A percentile compares a stretch with the other conserved stretches of the same genome.
Evolutionary conservation across 495 filamentous ascomycete genomes (phyloP).

Genomic region (Melanomma pulvis-pyrius): DNA sequence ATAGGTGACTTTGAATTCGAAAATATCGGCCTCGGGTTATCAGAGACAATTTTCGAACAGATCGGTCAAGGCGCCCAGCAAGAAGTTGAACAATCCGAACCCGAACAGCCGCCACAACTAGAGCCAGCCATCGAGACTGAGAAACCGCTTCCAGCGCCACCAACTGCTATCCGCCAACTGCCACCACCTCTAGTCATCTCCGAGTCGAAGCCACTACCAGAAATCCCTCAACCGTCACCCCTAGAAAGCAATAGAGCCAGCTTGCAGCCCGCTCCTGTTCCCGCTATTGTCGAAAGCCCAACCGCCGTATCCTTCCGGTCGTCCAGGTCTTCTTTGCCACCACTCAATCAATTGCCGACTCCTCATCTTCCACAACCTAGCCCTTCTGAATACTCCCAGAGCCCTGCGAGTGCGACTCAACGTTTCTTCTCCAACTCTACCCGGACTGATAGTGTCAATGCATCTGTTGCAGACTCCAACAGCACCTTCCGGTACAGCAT

Average conservation of each 20-base stretch:
- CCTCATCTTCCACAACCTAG: slow-evolving; percentile 47
- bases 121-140: slow-evolving; percentile 29
- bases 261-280: slow-evolving; percentile 22
- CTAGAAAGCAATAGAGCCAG: slow-evolving; percentile 12
- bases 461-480: slow-evolving; percentile 62
- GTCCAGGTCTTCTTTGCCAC: slow-evolving; percentile 39
- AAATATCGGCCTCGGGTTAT: slow-evolving; percentile 37
- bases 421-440: slow-evolving; percentile 37
- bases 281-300: slow-evolving; percentile 37
- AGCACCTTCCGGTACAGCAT: slow-evolving; percentile 75
- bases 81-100: slow-evolving; percentile 5
- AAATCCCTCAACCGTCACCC: slow-evolving; percentile 37
- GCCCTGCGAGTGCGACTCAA: slow-evolving; percentile 34
- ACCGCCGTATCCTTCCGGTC: slow-evolving; percentile 39
- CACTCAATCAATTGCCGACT: slow-evolving; percentile 40
- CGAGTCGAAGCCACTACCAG: slow-evolving; percentile 42
- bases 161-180: slow-evolving; percentile 19
- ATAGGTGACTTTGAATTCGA: slow-evolving; percentile 95
- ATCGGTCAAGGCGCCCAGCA: slow-evolving; percentile 11
- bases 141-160: slow-evolving; percentile 39
- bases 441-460: slow-evolving; percentile 53
- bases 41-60: slow-evolving; percentile 39
- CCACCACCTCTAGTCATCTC: slow-evolving; percentile 37
- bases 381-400: slow-evolving; percentile 41
- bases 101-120: neutral